A percentile compares a stretch with the other conserved stretches of the same genome.
Evolutionary conservation across 257 asterid species (phyloP).

Genomic region (Solanum corneliomulleri): DNA sequence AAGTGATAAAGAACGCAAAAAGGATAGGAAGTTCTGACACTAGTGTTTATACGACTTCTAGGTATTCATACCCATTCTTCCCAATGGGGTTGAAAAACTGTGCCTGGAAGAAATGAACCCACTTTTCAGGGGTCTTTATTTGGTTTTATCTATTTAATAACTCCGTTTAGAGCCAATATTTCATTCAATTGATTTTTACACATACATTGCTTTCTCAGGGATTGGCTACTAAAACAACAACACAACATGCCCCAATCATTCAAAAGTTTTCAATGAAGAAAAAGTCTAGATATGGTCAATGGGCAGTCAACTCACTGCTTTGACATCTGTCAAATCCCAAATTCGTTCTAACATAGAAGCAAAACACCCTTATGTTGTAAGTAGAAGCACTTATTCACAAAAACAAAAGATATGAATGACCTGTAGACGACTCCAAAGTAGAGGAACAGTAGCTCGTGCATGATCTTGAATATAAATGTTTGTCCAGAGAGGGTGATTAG

Average conservation of each 20-base stretch:
- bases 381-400: conserved; percentile 3
- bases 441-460: conserved; percentile 76
- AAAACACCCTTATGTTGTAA: not conserved
- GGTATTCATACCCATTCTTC: not conserved
- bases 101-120: not conserved
- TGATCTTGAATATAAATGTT: conserved; percentile 54
- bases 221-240: not conserved
- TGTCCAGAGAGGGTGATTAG: conserved; percentile 89
- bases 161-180: not conserved
- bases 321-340: not conserved
- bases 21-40: not conserved
- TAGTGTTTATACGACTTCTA: not conserved
- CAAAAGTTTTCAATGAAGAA: not conserved
- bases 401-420: conserved; percentile 16
- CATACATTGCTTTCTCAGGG: not conserved
- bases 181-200: not conserved
- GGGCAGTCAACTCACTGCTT: not conserved
- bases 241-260: not conserved
- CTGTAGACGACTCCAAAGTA: conserved; percentile 91
- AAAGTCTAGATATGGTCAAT: not conserved
- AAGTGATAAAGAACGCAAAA: not conserved
- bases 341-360: not conserved
- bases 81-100: not conserved
- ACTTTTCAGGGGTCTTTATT: not conserved
- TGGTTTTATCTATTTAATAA: not conserved